A percentile compares a stretch with the other conserved stretches of the same genome.
Conservation (phyloP, 148 eudicot genomes). For the Talinum fruticosum region DNA sequence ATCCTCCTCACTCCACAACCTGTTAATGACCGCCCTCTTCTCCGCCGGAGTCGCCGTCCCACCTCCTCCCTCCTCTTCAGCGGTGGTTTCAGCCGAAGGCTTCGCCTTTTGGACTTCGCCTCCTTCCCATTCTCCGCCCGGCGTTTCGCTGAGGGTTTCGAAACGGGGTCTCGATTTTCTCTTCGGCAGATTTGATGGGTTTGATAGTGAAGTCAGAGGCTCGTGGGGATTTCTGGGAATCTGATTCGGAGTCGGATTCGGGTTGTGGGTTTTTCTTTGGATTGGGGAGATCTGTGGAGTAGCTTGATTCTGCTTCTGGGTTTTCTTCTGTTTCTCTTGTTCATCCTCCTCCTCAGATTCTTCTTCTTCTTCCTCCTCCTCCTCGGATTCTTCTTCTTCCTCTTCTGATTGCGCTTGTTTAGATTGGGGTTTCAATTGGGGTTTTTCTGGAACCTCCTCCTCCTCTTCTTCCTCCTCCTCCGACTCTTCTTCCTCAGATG, state of each 20-base stretch:
- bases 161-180: conserved; percentile 1
- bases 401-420: not conserved
- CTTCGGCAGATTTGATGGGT: conserved; percentile 25
- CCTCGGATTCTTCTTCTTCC: conserved; percentile 7
- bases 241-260: not conserved
- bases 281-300: not conserved
- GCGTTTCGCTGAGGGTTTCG: conserved; percentile 27
- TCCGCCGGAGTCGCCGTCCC: not conserved
- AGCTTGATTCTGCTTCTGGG: conserved; percentile 3
- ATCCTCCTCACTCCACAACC: conserved; percentile 58
- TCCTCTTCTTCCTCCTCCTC: conserved; percentile 16
- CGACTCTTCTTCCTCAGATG: conserved; percentile 29
- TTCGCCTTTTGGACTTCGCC: conserved; percentile 25
- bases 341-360: conserved; percentile 18
- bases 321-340: conserved; percentile 16
- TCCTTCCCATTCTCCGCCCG: conserved; percentile 22
- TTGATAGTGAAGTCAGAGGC: conserved; percentile 30
- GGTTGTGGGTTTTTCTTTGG: conserved; percentile 9
- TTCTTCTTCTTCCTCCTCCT: conserved; percentile 4
- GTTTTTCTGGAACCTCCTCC: conserved; percentile 2
- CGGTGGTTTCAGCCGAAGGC: not conserved
- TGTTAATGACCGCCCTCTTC: conserved; percentile 11
- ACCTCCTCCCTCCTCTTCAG: conserved; percentile 4
- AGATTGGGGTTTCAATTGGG: not conserved
- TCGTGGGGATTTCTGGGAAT: conserved; percentile 21